phyloP scores from a whole-genome alignment of 1,139 yeast species.

The Hansenula lynferdii region DNA sequence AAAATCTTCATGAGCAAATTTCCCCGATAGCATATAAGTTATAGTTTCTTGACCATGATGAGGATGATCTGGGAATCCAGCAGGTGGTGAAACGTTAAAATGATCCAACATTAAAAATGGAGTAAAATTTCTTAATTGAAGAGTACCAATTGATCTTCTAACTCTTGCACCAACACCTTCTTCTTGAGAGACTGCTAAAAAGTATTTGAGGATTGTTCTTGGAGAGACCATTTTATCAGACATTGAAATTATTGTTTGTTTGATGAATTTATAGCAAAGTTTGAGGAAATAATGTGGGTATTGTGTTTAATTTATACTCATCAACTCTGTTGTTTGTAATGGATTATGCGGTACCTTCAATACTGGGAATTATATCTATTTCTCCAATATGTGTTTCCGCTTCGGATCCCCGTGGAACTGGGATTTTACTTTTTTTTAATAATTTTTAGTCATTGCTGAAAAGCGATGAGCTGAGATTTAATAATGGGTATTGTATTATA shows the following conservation, averaged over 20 bases:
- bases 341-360: no score
- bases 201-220: slow-evolving; percentile 46
- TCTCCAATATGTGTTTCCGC: no score
- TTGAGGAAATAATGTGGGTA: background rate
- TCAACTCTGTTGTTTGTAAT: no score
- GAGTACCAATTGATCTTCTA: slow-evolving; percentile 74
- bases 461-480: slow-evolving; percentile 1
- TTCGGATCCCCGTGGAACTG: background rate
- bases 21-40: slow-evolving; percentile 69
- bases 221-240: slow-evolving; percentile 17
- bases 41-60: slow-evolving; percentile 91
- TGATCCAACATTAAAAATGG: slow-evolving; percentile 88
- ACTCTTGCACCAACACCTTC: slow-evolving; percentile 91
- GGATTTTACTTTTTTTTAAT: background rate
- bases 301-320: background rate
- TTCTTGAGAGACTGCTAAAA: slow-evolving; percentile 67
- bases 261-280: background rate
- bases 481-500: no score
- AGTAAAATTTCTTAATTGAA: slow-evolving; percentile 62
- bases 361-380: no score
- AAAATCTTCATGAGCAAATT: slow-evolving; percentile 87
- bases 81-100: slow-evolving; percentile 53
- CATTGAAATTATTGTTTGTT: background rate
- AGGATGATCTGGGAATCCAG: slow-evolving; percentile 94
- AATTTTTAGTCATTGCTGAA: background rate